Evolutionary conservation across 306 rosid species (phyloP), one percentile per base, ranked within the genome.

Genomic region (Arachis stenosperma): DNA sequence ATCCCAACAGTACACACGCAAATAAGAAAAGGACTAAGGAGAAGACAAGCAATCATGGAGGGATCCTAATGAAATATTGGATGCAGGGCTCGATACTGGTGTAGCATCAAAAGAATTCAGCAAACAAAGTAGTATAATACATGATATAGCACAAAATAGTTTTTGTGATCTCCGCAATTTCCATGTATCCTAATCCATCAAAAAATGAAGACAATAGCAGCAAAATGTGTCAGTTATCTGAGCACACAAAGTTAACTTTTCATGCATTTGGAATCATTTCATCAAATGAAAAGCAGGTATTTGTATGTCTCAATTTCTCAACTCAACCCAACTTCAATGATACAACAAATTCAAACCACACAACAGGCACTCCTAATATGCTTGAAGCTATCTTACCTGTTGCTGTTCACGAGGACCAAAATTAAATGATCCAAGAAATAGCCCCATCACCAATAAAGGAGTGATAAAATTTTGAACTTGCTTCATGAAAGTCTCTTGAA

Each of bases 401-500:
- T 91, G 82, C 81, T 84, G 89, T 40, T 91, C 97, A 22, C 75
- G 74, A 71, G 91, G 79, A 70, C 89, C 85, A 78, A 80, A 76
- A 62, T 87, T 72, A 70, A 87, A 78, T 41, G 91, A 85, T 8
- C 89, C 60, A 67, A 90, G 73, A 65, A 90, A 84, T 46, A 90
- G 81, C 57, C 83, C 92, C 37, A 94, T 66, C 69, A 85, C 82
- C 76, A 94, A 13, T 37, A 88, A 67, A 44, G 92, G 93, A 55
- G 89, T 78, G 44, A 86, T 5, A 47, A 88, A 46, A 62, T 75
- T 88, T 68, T 87, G 90, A 73, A 85, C 74, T 67, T 84, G 85
- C 80, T 71, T 91, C 81, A 85, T 14, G 74, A 91, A 78, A 54
- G 82, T 12, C 53, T 88, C 91, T 65, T 84, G 88, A 83, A 83